Percentiles rank a stretch among this genome's conserved stretches.
These are phyloP conservation scores for Solanum chiquidenum DNA, from an alignment of 257 asterid species.

Conservation along the genomic window DNA sequence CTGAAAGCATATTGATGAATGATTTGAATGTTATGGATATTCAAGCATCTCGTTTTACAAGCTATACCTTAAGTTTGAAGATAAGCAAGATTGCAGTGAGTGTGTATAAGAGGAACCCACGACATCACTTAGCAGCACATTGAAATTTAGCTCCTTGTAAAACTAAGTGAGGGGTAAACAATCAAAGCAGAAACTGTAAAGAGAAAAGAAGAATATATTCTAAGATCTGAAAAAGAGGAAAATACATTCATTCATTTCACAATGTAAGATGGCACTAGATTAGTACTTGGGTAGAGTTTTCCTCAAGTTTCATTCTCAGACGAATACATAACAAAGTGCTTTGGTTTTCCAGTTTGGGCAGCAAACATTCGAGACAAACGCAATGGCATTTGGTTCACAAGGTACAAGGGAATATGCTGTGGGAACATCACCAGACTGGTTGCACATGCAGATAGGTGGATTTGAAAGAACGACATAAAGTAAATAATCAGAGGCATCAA, in stretches of 20 bases:
- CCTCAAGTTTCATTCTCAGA: not conserved
- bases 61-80: not conserved
- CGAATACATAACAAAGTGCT: not conserved
- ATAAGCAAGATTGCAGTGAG: not conserved
- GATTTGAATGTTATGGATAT: not conserved
- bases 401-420: conserved; percentile 43
- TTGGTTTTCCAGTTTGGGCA: conserved; percentile 45
- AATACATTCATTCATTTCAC: not conserved
- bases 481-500: not conserved
- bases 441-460: conserved; percentile 93
- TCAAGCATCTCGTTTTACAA: not conserved
- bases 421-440: conserved; percentile 79
- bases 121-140: not conserved
- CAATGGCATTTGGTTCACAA: conserved; percentile 60
- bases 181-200: not conserved
- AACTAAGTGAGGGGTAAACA: not conserved
- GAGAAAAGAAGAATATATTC: not conserved
- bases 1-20: not conserved
- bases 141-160: not conserved
- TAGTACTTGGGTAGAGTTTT: not conserved
- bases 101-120: not conserved
- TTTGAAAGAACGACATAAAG: conserved; percentile 51
- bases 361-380: conserved; percentile 47
- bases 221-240: not conserved
- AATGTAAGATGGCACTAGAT: not conserved